phyloP scores from a whole-genome alignment of 163 green algal genomes.

The Prototheca wickerhamii region DNA sequence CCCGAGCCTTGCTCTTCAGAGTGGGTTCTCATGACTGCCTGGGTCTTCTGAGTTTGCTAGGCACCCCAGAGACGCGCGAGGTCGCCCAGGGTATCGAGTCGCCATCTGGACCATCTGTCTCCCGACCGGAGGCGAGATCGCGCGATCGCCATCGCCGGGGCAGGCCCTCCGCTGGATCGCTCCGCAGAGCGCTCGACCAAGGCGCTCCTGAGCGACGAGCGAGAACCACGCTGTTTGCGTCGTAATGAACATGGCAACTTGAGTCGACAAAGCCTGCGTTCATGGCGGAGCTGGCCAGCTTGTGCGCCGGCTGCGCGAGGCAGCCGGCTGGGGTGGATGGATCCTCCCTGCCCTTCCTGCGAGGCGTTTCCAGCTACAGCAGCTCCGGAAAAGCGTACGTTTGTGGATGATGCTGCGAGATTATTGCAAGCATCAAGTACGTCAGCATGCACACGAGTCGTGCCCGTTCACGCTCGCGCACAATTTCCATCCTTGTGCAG shows the following conservation, averaged over 20 bases:
- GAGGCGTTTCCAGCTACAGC: not conserved
- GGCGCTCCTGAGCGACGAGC: no score
- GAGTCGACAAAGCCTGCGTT: not conserved
- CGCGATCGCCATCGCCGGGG: no score
- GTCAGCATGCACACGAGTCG: not conserved
- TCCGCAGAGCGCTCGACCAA: no score
- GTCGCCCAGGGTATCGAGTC: no score
- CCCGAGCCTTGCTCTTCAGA: not conserved
- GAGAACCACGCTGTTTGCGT: not conserved
- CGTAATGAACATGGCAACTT: no score
- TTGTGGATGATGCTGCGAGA: not conserved
- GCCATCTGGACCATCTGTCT: no score
- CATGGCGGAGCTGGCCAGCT: not conserved
- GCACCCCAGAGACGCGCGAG: no score
- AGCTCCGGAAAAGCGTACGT: not conserved
- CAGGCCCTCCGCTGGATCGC: no score
- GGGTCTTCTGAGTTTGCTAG: no score
- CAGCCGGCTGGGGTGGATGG: not conserved
- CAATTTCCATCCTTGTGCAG: not conserved
- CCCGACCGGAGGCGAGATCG: no score
- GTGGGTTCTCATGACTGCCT: no score
- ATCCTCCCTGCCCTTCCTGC: not conserved
- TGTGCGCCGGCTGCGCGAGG: not conserved
- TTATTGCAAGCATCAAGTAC: not conserved
- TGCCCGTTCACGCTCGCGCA: not conserved